A percentile compares a stretch with the other conserved stretches of the same genome.
phyloP scores from a whole-genome alignment of 1,284 basidiomycete genomes.

The Hymenochaete sp. region DNA sequence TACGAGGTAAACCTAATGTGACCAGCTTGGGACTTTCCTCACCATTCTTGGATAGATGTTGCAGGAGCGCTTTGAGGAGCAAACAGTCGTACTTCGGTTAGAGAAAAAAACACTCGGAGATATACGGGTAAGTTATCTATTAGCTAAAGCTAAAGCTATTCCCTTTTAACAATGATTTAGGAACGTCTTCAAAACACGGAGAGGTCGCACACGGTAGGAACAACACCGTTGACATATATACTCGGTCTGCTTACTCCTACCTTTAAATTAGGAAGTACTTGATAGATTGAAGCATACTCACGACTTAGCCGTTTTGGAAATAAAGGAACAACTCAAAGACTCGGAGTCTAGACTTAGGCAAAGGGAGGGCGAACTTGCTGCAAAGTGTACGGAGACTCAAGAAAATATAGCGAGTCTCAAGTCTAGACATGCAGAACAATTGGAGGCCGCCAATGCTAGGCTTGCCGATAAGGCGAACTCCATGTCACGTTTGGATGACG shows the following conservation, averaged over 20 bases:
- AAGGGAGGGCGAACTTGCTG: neutral
- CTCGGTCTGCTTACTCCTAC: neutral
- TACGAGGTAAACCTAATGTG: slow-evolving; percentile 20
- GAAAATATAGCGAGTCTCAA: neutral
- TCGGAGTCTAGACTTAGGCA: too few relatives aligned
- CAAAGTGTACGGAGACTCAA: neutral
- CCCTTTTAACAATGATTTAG: slow-evolving; percentile 2
- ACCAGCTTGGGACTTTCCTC: neutral
- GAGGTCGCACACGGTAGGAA: slow-evolving; percentile 6
- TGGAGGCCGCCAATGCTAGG: neutral
- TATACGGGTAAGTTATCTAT: slow-evolving; percentile 35
- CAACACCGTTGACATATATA: neutral
- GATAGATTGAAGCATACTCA: slow-evolving; percentile 2
- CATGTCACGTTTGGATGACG: neutral
- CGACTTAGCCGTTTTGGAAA: neutral
- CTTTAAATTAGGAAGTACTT: slow-evolving; percentile 5
- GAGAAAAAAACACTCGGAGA: slow-evolving; percentile 47
- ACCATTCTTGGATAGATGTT: slow-evolving; percentile 32
- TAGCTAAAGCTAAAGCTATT: neutral
- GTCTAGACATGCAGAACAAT: neutral
- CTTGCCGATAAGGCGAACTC: neutral
- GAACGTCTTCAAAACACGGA: slow-evolving; percentile 10
- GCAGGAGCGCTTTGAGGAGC: slow-evolving; percentile 54
- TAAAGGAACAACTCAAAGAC: neutral
- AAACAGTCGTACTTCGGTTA: slow-evolving; percentile 39